A percentile compares a stretch with the other conserved stretches of the same genome.
phyloP scores from a whole-genome alignment of 1,284 basidiomycete species.

The Stygiomarasmius scandens region DNA sequence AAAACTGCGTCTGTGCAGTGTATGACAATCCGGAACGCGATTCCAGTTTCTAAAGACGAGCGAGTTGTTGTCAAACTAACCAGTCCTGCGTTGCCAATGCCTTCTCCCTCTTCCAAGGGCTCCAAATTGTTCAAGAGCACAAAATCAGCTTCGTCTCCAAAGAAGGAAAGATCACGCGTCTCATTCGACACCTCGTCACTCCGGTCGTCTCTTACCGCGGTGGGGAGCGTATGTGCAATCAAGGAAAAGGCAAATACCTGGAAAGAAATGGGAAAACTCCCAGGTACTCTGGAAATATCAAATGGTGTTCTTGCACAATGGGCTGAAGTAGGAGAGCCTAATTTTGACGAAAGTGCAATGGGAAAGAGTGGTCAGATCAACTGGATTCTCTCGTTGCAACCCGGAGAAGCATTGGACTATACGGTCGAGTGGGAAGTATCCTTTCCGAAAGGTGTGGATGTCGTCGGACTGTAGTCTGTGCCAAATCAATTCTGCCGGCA shows the following conservation, averaged over 20 bases:
- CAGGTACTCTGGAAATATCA: background rate
- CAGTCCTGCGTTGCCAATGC: constrained; percentile 28
- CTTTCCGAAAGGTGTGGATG: background rate
- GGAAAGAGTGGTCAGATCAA: constrained; percentile 1
- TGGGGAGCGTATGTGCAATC: background rate
- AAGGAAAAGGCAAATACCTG: background rate
- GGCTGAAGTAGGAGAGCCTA: constrained; percentile 30
- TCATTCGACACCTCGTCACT: background rate
- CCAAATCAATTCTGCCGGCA: too few species aligned
- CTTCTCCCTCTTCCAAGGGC: background rate
- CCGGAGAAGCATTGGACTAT: background rate
- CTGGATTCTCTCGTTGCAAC: background rate
- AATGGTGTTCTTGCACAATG: constrained; percentile 32
- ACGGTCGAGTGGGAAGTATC: background rate
- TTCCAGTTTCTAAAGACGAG: constrained; percentile 37
- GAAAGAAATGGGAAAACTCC: background rate
- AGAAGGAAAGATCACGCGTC: background rate
- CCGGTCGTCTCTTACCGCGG: background rate
- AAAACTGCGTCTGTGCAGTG: constrained; percentile 19
- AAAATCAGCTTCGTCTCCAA: background rate
- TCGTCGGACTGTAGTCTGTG: background rate
- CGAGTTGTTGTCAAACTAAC: constrained; percentile 35
- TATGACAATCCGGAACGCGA: constrained; percentile 35
- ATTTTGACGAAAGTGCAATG: background rate
- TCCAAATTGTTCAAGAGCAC: background rate